Conservation (phyloP, 805 yeast genomes). For the Myxozyma melibiosi region DNA sequence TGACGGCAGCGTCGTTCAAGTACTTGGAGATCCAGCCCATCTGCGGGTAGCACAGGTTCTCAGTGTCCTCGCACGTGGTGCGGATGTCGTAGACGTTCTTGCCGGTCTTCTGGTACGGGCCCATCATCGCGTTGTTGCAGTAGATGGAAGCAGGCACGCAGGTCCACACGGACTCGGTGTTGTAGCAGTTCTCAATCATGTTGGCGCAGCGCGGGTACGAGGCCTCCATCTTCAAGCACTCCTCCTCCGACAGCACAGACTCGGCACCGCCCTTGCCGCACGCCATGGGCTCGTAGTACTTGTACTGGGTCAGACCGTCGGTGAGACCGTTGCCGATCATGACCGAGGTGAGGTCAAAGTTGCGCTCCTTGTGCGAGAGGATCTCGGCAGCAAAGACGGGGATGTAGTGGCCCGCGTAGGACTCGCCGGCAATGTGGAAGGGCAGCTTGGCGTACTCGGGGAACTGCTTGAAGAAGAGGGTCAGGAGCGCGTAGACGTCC, state of each 20-base stretch:
- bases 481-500: constrained; percentile 83
- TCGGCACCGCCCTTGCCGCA: constrained; percentile 88
- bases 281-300: constrained; percentile 88
- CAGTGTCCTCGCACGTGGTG: constrained; percentile 70
- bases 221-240: constrained; percentile 70
- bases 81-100: constrained; percentile 90
- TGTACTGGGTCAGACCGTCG: constrained; percentile 77
- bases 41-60: constrained; percentile 74
- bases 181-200: constrained; percentile 78
- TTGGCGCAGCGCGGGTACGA: constrained; percentile 76
- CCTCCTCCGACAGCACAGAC: constrained; percentile 72
- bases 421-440: constrained; percentile 89
- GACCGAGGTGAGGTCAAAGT: constrained; percentile 71
- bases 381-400: constrained; percentile 73
- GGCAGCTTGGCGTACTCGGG: constrained; percentile 59
- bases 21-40: constrained; percentile 74
- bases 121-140: constrained; percentile 82
- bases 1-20: constrained; percentile 75
- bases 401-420: constrained; percentile 92
- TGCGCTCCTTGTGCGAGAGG: constrained; percentile 48
- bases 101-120: constrained; percentile 82
- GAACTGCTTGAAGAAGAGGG: constrained; percentile 79
- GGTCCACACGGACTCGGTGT: constrained; percentile 69
- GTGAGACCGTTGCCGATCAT: constrained; percentile 93
- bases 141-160: constrained; percentile 91